Base-by-base conservation (phyloP, 2,329 filamentous ascomycete species). In the Lasiodiplodia sp. region DNA sequence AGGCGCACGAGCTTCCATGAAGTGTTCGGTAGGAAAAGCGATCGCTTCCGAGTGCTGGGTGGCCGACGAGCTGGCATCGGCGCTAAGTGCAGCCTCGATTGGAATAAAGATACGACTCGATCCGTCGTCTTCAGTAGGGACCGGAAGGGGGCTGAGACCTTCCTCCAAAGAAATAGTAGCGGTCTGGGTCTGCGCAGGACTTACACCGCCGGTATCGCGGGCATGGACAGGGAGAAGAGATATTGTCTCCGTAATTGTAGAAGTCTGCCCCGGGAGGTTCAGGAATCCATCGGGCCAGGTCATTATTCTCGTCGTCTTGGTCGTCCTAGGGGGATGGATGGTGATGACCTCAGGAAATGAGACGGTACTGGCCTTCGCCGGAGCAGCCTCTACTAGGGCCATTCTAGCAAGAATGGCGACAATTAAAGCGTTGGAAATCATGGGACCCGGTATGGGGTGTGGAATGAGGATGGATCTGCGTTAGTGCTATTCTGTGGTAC, bases 381-480 rank as follows among this genome's bases (percentile, higher is more conserved):
- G 49, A 18, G 28, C 34, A 4, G 49, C 62, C n/a, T 65, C 49
- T 16, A 55, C 62, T 2, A 55, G 8, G 37, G 62, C 49, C n/a
- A 55, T 47, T n/a, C 62, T 34, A 8, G 49, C 62, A 18, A 65
- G 47, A n/a, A 65, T 18, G 8, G 49, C 18, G 25, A 65, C 31
- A n/a, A 65, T 52, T 14, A 65, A n/a, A 31, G 31, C 23, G 21
- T 14, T 34, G 14, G 49, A 12, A 44, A 53, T 23, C 62, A 65
- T 65, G 23, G 8, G 4, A 10, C 31, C 31, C 2, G 8, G 31
- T 34, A 34, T 34, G 31, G 8, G 31, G 31, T 34, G 8, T 34
- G 31, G 2, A 10, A 10, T 6, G 31, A 34, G 31, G 31, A 34
- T 10, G 8, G 31, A 34, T 34, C 31, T 34, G 31, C 31, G 31